Evolutionary conservation across 441 rosid genomes (phyloP).

Genomic region (Erodium moschatum): DNA sequence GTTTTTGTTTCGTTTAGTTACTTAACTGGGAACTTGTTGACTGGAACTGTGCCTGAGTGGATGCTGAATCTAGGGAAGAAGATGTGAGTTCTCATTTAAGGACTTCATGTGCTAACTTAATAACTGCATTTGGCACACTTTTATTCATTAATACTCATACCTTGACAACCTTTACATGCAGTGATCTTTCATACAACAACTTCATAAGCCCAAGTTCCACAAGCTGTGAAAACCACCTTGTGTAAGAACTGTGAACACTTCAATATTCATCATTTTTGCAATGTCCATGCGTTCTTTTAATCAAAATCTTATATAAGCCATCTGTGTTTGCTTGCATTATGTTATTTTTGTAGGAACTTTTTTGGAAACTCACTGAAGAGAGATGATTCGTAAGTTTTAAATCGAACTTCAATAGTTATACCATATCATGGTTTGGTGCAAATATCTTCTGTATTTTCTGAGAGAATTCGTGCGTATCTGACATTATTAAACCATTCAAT

Average conservation of each 20-base stretch:
- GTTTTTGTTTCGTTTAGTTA: slow-evolving; percentile 28
- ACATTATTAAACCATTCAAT: slow-evolving; percentile 12
- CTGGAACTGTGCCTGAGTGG: slow-evolving; percentile 40
- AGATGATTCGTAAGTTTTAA: slow-evolving; percentile 30
- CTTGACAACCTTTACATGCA: slow-evolving; percentile 19
- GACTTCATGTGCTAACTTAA: neutral
- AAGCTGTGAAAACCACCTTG: slow-evolving; percentile 16
- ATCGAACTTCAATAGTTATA: neutral
- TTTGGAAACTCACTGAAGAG: slow-evolving; percentile 39
- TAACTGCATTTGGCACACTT: neutral
- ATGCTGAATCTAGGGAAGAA: slow-evolving; percentile 21
- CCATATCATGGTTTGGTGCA: neutral
- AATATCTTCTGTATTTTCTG: neutral
- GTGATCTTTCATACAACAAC: slow-evolving; percentile 54
- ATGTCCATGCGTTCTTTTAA: neutral
- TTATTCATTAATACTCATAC: neutral
- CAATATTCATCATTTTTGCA: neutral
- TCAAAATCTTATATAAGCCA: neutral
- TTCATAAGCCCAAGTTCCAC: slow-evolving; percentile 21
- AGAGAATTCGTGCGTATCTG: neutral
- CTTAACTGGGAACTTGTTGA: slow-evolving; percentile 47
- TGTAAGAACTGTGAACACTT: slow-evolving; percentile 22
- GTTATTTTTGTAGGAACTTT: slow-evolving; percentile 34
- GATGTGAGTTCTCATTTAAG: slow-evolving; percentile 31
- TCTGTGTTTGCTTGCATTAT: neutral